Evolutionary conservation across 2,329 filamentous ascomycete species (phyloP), one percentile per base, ranked within the genome.

Genomic region (Botrytis aclada): DNA sequence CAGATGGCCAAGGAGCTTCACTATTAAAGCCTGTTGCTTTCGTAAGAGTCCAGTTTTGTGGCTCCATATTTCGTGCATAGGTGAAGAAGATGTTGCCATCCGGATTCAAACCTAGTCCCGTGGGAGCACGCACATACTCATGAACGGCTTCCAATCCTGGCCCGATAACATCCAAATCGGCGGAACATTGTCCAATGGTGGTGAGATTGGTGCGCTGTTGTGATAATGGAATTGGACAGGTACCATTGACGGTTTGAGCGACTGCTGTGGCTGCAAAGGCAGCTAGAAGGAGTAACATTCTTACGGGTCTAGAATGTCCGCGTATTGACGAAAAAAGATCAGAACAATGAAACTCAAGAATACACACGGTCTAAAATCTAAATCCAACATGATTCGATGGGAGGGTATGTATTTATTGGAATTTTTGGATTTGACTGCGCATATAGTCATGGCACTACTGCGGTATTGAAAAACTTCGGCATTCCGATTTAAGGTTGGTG

Each of bases 1-100:
- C 65, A 16, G 65, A 67, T 32, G 65, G 65, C 47, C 47, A 67
- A 32, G 65, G 65, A 32, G 25, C 65, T n/a, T 67, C 65, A 41
- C 25, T 56, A 16, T 41, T 67, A 10, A 41, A 67, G 18, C 65
- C 34, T 14, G 65, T 67, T 7, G 65, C 65, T 22, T 56, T 67
- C 0, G 65, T 67, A 2, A 67, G 47, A 32, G 47, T 67, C 65
- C 65, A 56, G 34, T 56, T 56, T 29, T 67, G 65, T 32, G 47
- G 65, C 12, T 67, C 47, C 65, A 56, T 67, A 12, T 56, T 67
- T 1, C 65, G 47, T 22, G 65, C 65, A 56, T 67, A 67, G 12
- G 65, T 41, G n/a, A 67, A 67, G 65, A 67, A 67, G 4, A 67
- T 51, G 4, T 56, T 67, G 65, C 47, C 34, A 10, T 56, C 47